Conservation (phyloP, 768 basidiomycete species). For the Daedaleopsis sinensis region DNA sequence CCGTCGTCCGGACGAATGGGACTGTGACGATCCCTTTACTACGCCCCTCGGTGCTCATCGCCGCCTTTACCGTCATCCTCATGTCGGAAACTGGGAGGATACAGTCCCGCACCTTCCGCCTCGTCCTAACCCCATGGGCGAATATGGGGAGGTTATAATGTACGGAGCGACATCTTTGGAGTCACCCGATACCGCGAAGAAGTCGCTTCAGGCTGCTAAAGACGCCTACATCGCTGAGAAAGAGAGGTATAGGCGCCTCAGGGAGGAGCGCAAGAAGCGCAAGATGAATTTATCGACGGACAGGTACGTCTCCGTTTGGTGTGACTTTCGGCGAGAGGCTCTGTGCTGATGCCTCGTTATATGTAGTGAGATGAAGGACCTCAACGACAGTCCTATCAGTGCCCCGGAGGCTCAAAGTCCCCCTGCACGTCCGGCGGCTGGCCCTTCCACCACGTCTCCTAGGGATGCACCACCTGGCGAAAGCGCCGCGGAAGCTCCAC, state of each 20-base stretch:
- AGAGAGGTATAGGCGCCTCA: conserved; percentile 64
- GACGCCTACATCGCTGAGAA: conserved; percentile 69
- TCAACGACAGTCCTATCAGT: conserved; percentile 14
- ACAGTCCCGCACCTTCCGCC: conserved; percentile 10
- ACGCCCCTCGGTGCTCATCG: not conserved
- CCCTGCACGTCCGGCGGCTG: conserved; percentile 18
- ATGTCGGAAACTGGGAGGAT: conserved; percentile 10
- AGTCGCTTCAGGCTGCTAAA: conserved; percentile 64
- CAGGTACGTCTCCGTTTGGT: conserved; percentile 17
- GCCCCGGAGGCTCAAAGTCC: conserved; percentile 2
- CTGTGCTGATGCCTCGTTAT: conserved; percentile 7
- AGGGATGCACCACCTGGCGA: not conserved
- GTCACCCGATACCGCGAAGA: conserved; percentile 26
- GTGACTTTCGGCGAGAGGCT: conserved; percentile 4
- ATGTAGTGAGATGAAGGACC: conserved; percentile 11
- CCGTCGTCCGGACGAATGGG: conserved; percentile 3
- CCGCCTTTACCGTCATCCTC: conserved; percentile 4
- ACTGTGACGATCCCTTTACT: not conserved
- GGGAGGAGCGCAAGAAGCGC: conserved; percentile 43
- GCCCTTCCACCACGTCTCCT: conserved; percentile 14
- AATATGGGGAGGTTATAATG: conserved; percentile 20
- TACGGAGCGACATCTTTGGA: conserved; percentile 19
- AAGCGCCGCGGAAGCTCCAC: conserved; percentile 30
- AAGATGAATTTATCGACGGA: conserved; percentile 24
- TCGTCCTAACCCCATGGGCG: conserved; percentile 1